A percentile compares a stretch with the other conserved stretches of the same genome.
These are phyloP conservation scores for Didymella glomerata DNA, from an alignment of 2,329 filamentous ascomycete genomes.

Conservation along the genomic window DNA sequence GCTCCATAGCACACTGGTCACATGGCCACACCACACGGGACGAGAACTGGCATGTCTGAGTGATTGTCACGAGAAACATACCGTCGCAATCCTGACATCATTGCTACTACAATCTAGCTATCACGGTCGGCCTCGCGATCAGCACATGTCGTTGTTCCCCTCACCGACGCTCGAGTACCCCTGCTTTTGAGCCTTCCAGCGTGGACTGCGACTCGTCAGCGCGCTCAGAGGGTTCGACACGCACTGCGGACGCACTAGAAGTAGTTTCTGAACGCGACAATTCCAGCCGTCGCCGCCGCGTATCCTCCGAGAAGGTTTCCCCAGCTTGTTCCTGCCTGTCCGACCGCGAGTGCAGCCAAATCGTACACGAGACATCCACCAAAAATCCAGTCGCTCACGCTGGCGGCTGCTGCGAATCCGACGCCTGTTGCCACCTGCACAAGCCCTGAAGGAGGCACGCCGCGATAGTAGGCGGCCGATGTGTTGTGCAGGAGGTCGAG, in stretches of 20 bases:
- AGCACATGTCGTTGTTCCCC: constrained; percentile 3
- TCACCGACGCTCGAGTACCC: constrained; percentile 32
- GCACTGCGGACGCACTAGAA: constrained; percentile 53
- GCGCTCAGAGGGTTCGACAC: neutral
- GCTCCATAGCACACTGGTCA: constrained; percentile 4
- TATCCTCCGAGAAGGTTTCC: constrained; percentile 61
- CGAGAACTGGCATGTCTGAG: neutral
- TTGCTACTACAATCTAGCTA: neutral
- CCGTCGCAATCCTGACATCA: neutral
- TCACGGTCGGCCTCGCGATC: neutral
- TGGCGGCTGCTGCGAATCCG: constrained; percentile 61
- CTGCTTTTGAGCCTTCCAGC: constrained; percentile 33
- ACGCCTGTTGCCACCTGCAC: constrained; percentile 64
- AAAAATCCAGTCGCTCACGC: constrained; percentile 67
- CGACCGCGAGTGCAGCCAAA: constrained; percentile 62
- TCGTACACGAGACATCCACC: constrained; percentile 68
- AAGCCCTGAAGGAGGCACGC: constrained; percentile 55
- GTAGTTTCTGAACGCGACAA: constrained; percentile 63
- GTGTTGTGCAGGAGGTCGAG: constrained; percentile 68
- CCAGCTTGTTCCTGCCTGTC: constrained; percentile 61
- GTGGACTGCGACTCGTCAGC: constrained; percentile 40
- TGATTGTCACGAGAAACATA: constrained; percentile 10
- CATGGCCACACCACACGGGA: constrained; percentile 8
- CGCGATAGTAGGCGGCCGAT: constrained; percentile 63
- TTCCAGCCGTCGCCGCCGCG: constrained; percentile 61